Evolutionary conservation across 495 filamentous ascomycete species (phyloP).

Genomic region (Talaromyces proteolyticus): DNA sequence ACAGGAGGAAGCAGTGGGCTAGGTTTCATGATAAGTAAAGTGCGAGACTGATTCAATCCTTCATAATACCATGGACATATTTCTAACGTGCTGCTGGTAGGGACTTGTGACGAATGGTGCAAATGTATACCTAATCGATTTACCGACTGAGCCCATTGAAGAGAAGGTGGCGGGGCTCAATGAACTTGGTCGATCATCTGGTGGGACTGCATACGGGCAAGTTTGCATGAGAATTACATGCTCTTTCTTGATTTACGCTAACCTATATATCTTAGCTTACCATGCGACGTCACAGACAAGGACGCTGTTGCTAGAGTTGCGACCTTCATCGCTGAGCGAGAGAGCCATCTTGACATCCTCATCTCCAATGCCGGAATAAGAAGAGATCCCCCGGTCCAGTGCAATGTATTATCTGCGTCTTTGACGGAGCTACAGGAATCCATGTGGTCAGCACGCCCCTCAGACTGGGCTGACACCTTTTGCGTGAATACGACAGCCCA

Average conservation of each 20-base stretch:
- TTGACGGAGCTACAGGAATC: constrained; percentile 31
- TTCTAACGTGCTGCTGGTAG: constrained; percentile 15
- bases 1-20: constrained; percentile 40
- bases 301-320: constrained; percentile 21
- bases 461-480: constrained; percentile 35
- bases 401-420: constrained; percentile 30
- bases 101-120: constrained; percentile 36
- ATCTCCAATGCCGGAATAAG: constrained; percentile 41
- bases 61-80: no score
- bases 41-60: no score
- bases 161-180: constrained; percentile 26
- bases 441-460: constrained; percentile 31
- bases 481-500: constrained; percentile 37
- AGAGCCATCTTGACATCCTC: constrained; percentile 31
- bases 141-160: constrained; percentile 27
- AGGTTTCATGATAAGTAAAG: constrained; percentile 38
- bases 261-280: constrained; percentile 13
- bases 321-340: constrained; percentile 13
- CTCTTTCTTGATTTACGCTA: background rate
- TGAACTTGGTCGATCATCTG: constrained; percentile 16
- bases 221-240: no score
- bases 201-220: constrained; percentile 30
- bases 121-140: constrained; percentile 32
- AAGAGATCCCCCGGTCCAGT: constrained; percentile 28
- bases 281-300: constrained; percentile 34